These are phyloP conservation scores for Colletotrichum eremochloae DNA, from an alignment of 2,329 filamentous ascomycete genomes.

Conservation along the genomic window DNA sequence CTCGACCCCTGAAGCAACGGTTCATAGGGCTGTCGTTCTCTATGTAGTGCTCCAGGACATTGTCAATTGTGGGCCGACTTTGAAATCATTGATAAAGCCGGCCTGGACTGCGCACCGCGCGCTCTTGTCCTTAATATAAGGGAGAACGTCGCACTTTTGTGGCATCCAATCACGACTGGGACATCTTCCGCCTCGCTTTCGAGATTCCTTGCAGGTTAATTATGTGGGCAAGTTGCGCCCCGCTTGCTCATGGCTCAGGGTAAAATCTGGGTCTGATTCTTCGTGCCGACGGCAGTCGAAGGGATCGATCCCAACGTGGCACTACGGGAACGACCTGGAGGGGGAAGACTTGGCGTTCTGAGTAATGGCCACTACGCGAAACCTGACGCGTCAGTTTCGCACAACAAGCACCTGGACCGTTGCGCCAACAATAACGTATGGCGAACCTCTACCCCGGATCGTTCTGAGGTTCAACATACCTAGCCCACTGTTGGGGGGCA, in stretches of 20 bases:
- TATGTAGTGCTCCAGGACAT: not conserved
- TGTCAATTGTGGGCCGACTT: not conserved
- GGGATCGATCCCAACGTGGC: not conserved
- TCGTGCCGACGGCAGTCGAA: not conserved
- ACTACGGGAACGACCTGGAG: not conserved
- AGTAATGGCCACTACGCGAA: slow-evolving; percentile 2
- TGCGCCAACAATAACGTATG: slow-evolving; percentile 1
- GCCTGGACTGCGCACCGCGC: not conserved
- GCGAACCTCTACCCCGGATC: not conserved
- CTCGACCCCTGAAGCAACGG: not conserved
- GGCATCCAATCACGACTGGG: slow-evolving; percentile 1
- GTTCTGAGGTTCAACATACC: not conserved
- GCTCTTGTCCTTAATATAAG: not conserved
- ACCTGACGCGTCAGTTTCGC: slow-evolving; percentile 9
- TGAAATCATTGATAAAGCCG: not conserved
- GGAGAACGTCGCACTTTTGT: not conserved
- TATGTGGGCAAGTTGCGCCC: slow-evolving; percentile 26
- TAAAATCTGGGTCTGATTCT: slow-evolving; percentile 9
- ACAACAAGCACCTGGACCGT: slow-evolving; percentile 13
- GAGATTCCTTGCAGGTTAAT: slow-evolving; percentile 20
- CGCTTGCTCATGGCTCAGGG: slow-evolving; percentile 14
- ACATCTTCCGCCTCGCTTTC: slow-evolving; percentile 11
- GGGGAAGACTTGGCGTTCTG: not conserved
- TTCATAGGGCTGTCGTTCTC: slow-evolving; percentile 24
- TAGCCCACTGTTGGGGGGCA: not conserved